A percentile compares a stretch with the other conserved stretches of the same genome.
phyloP scores from a whole-genome alignment of 192 early-diverging fungal species.

The Coemansia sp. region DNA sequence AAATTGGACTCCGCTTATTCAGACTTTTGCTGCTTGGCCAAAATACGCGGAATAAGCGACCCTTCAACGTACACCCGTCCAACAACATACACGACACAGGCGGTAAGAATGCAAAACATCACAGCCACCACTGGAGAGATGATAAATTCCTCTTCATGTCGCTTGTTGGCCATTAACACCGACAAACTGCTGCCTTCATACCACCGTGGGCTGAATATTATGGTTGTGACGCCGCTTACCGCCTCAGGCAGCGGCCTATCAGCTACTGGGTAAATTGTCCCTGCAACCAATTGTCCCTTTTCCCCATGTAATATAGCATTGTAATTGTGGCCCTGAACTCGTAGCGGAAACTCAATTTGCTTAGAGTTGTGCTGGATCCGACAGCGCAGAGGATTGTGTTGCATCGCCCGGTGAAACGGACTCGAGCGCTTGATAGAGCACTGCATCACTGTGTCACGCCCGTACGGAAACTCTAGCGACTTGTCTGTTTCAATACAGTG shows the following conservation, averaged over 20 bases:
- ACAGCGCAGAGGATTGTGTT: conserved; percentile 25
- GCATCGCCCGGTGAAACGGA: conserved; percentile 27
- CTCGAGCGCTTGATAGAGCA: conserved; percentile 38
- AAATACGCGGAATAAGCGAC: conserved; percentile 34
- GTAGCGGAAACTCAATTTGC: conserved; percentile 19
- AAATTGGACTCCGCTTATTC: background rate
- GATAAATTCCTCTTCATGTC: conserved; percentile 45
- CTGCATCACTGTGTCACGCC: conserved; percentile 30
- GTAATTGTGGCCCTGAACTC: conserved; percentile 24
- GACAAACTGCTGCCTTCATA: conserved; percentile 37
- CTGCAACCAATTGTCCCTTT: conserved; percentile 29
- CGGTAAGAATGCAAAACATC: conserved; percentile 53
- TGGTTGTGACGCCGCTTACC: conserved; percentile 40
- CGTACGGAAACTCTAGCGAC: conserved; percentile 33
- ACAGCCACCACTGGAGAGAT: conserved; percentile 48
- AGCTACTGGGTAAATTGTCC: conserved; percentile 35
- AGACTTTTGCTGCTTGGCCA: conserved; percentile 10
- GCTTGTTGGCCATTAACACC: conserved; percentile 45
- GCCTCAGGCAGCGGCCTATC: conserved; percentile 38
- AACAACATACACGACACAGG: conserved; percentile 44
- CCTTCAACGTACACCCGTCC: conserved; percentile 54
- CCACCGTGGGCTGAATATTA: conserved; percentile 47
- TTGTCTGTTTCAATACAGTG: conserved; percentile 35
- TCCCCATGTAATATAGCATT: conserved; percentile 43
- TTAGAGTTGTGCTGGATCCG: conserved; percentile 25